These are phyloP conservation scores for Tolypocladium guangdongense DNA, from an alignment of 2,329 filamentous ascomycete genomes.

Conservation along the genomic window DNA sequence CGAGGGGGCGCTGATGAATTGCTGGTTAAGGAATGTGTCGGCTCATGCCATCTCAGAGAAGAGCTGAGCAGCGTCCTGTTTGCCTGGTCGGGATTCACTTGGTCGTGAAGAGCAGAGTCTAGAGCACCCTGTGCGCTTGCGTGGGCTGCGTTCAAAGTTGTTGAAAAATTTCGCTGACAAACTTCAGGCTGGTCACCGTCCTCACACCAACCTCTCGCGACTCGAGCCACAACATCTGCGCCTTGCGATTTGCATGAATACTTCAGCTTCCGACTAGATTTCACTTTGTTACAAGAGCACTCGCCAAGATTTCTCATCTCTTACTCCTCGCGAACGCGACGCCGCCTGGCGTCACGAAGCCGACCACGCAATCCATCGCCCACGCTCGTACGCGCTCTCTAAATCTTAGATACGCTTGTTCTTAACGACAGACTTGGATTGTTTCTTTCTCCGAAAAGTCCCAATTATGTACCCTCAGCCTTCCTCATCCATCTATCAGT, in stretches of 20 bases:
- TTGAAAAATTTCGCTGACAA: neutral
- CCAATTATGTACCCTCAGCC: conserved; percentile 33
- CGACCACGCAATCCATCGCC: neutral
- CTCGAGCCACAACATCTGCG: neutral
- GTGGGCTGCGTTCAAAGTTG: neutral
- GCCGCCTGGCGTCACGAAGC: neutral
- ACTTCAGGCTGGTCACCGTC: neutral
- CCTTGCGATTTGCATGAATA: neutral
- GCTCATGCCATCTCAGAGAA: neutral
- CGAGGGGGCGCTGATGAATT: neutral
- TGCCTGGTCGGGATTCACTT: neutral
- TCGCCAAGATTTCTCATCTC: neutral
- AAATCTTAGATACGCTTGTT: neutral
- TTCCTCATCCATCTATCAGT: conserved; percentile 36
- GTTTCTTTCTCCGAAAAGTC: neutral
- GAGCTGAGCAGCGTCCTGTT: neutral
- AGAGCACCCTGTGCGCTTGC: neutral
- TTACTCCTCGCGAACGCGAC: neutral
- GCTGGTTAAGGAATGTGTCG: neutral
- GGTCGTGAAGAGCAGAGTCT: neutral
- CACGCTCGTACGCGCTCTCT: neutral
- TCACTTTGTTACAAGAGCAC: neutral
- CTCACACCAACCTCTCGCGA: neutral
- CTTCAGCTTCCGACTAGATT: neutral
- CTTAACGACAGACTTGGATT: neutral